These are phyloP conservation scores for Colletotrichum endophyticum DNA, from an alignment of 2,329 filamentous ascomycete genomes.

Conservation along the genomic window DNA sequence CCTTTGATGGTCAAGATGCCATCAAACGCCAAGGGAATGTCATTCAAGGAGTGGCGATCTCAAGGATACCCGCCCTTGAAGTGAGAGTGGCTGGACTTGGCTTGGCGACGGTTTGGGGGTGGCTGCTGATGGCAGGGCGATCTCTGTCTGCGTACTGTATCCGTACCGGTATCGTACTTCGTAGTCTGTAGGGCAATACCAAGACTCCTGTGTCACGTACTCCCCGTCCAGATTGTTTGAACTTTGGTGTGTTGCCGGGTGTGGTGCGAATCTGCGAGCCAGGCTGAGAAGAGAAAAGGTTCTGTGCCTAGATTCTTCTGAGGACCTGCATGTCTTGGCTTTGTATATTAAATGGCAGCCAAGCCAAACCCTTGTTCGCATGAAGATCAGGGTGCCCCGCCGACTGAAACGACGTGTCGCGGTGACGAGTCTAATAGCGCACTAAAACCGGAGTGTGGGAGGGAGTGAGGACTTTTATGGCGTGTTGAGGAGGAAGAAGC, in stretches of 20 bases:
- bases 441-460: not conserved
- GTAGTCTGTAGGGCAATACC: not conserved
- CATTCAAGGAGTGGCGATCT: slow-evolving; percentile 37
- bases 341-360: not conserved
- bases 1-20: slow-evolving; percentile 50
- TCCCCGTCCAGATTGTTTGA: not conserved
- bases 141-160: not conserved
- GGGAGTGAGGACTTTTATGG: not conserved
- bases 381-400: not conserved
- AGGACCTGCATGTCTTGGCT: not conserved
- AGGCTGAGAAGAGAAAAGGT: not conserved
- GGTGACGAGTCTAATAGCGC: not conserved
- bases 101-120: not conserved
- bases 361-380: slow-evolving; percentile 3
- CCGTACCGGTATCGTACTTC: not conserved
- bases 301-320: not conserved
- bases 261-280: not conserved
- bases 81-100: not conserved
- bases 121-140: not conserved
- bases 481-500: not conserved
- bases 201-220: not conserved
- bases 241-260: not conserved
- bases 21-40: slow-evolving; percentile 31
- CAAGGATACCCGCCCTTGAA: slow-evolving; percentile 17
- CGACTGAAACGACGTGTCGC: not conserved